phyloP scores from a whole-genome alignment of 805 yeast species.

The Starmerella scarabaei region DNA sequence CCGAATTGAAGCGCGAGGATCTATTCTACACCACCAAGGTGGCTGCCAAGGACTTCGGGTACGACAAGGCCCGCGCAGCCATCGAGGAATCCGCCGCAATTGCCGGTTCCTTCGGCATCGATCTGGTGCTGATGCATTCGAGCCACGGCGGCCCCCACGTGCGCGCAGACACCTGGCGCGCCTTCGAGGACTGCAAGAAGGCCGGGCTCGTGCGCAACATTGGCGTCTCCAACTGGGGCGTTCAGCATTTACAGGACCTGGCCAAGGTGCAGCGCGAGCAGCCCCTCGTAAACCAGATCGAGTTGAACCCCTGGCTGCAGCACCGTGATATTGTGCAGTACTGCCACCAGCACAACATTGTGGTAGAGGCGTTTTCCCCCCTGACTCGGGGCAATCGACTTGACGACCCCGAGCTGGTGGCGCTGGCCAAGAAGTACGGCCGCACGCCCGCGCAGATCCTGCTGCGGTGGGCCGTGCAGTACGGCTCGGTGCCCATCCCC shows the following conservation, averaged over 20 bases:
- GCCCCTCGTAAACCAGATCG: slow-evolving; percentile 71
- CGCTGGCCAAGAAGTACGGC: slow-evolving; percentile 30
- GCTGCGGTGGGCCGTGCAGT: slow-evolving; percentile 37
- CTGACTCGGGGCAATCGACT: slow-evolving; percentile 51
- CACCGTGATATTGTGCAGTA: slow-evolving; percentile 47
- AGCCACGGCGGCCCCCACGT: slow-evolving; percentile 24
- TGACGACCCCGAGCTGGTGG: slow-evolving; percentile 26
- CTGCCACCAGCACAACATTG: slow-evolving; percentile 41
- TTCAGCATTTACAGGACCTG: slow-evolving; percentile 43
- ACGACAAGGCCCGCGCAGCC: slow-evolving; percentile 40
- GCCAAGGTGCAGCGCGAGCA: slow-evolving; percentile 29
- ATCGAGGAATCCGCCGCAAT: slow-evolving; percentile 41
- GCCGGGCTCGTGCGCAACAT: slow-evolving; percentile 38
- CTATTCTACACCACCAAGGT: slow-evolving; percentile 50
- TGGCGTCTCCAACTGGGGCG: slow-evolving; percentile 56
- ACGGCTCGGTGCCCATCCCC: slow-evolving; percentile 53
- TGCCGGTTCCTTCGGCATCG: slow-evolving; percentile 46
- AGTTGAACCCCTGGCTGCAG: slow-evolving; percentile 76
- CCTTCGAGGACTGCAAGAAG: slow-evolving; percentile 43
- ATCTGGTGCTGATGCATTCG: slow-evolving; percentile 52
- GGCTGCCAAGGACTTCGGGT: slow-evolving; percentile 53
- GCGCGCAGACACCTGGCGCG: slow-evolving; percentile 41
- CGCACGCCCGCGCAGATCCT: slow-evolving; percentile 36
- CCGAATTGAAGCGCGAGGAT: slow-evolving; percentile 38
- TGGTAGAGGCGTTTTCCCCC: slow-evolving; percentile 68